phyloP scores from a whole-genome alignment of 2,329 filamentous ascomycete genomes.

The Cladosporium sphaerospermum region DNA sequence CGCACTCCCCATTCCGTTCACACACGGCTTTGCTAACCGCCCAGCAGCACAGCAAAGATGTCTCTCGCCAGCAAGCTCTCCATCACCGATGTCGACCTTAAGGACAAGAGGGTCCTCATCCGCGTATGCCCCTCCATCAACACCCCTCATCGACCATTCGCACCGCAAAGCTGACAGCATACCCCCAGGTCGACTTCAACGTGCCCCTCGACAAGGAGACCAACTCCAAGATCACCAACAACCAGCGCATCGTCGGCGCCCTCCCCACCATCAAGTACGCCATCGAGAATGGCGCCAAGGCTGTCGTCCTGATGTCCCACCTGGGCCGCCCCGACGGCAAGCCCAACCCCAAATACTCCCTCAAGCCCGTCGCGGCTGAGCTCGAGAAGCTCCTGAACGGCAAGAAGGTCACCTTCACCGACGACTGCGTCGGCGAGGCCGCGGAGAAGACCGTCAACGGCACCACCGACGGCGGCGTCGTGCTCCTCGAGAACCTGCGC shows the following conservation, averaged over 20 bases:
- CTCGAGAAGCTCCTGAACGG: constrained; percentile 72
- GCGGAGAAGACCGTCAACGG: constrained; percentile 85
- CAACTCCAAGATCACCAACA: constrained; percentile 79
- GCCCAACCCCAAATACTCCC: constrained; percentile 84
- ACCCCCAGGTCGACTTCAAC: constrained; percentile 90
- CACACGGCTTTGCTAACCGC: not conserved
- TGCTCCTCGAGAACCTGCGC: constrained; percentile 94
- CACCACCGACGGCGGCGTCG: constrained; percentile 71
- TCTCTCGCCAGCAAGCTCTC: constrained; percentile 98
- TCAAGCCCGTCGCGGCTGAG: constrained; percentile 79
- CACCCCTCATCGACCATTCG: not conserved
- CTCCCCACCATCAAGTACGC: constrained; percentile 39
- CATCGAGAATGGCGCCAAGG: constrained; percentile 40
- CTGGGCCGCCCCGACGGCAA: constrained; percentile 92
- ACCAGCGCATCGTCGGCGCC: constrained; percentile 94
- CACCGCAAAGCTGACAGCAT: constrained; percentile 4
- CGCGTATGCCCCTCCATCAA: constrained; percentile 50
- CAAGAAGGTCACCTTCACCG: constrained; percentile 78
- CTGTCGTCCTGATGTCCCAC: constrained; percentile 96
- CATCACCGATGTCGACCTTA: constrained; percentile 92
- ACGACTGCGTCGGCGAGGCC: constrained; percentile 84
- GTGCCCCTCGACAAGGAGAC: constrained; percentile 89
- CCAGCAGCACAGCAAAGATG: constrained; percentile 51
- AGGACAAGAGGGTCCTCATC: constrained; percentile 97
- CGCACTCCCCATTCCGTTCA: no score